Conservation (phyloP, 805 yeast genomes). For the Suhomyces sp. region DNA sequence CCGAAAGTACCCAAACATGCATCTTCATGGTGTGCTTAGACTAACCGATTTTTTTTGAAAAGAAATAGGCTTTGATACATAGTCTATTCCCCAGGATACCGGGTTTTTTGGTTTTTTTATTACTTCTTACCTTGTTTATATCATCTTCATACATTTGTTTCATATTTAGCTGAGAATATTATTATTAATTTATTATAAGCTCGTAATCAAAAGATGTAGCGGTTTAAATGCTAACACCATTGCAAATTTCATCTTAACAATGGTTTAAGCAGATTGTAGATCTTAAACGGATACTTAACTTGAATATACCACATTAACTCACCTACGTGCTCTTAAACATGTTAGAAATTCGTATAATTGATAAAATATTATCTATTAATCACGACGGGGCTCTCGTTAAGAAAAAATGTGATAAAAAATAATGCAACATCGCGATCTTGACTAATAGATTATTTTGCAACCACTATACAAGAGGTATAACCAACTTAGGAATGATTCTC, state of each 20-base stretch:
- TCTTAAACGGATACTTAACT: too few relatives aligned
- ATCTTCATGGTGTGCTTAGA: constrained; percentile 1
- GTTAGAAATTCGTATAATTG: too few relatives aligned
- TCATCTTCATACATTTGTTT: constrained; percentile 15
- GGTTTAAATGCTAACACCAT: background rate
- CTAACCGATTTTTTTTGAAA: constrained; percentile 4
- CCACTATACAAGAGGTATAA: background rate
- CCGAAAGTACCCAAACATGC: background rate
- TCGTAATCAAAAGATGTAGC: background rate
- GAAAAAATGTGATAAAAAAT: background rate
- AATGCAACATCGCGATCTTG: background rate
- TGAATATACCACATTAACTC: background rate
- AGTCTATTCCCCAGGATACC: constrained; percentile 1
- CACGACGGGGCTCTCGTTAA: background rate
- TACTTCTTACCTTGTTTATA: constrained; percentile 12
- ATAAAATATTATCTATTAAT: too few relatives aligned
- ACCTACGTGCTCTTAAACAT: background rate
- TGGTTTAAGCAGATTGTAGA: background rate
- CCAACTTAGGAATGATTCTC: background rate
- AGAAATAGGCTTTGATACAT: constrained; percentile 4
- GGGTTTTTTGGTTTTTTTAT: constrained; percentile 2
- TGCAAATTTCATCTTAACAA: background rate
- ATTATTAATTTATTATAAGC: constrained; percentile 4
- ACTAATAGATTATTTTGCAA: background rate
- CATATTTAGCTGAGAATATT: constrained; percentile 5